Evolutionary conservation across 1,284 basidiomycete species (phyloP).

Genomic region (Sphaerobolus stellatus): DNA sequence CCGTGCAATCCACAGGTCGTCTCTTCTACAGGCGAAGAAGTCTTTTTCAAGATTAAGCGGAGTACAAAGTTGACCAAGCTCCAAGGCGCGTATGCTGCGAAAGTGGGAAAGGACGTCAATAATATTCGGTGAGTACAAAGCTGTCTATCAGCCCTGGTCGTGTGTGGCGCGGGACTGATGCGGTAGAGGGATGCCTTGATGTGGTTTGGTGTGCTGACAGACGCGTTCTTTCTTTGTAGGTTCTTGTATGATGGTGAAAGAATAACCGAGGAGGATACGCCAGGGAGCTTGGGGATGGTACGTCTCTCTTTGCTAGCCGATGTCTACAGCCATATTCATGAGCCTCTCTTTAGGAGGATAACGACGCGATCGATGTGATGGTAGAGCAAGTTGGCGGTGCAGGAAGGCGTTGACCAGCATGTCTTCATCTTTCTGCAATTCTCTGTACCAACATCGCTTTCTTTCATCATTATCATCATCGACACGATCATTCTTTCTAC

Average conservation of each 20-base stretch:
- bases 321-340: slow-evolving; percentile 1
- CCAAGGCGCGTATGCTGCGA: slow-evolving; percentile 88
- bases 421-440: too few relatives aligned
- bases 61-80: slow-evolving; percentile 93
- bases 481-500: too few relatives aligned
- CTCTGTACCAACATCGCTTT: too few relatives aligned
- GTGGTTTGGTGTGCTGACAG: neutral
- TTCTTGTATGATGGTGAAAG: slow-evolving; percentile 85
- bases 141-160: slow-evolving; percentile 4
- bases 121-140: slow-evolving; percentile 73
- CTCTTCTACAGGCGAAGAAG: slow-evolving; percentile 80
- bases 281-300: slow-evolving; percentile 79
- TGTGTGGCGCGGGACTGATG: neutral
- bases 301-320: slow-evolving; percentile 21
- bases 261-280: slow-evolving; percentile 84
- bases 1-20: slow-evolving; percentile 61
- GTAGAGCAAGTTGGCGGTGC: slow-evolving; percentile 58
- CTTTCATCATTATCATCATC: too few relatives aligned
- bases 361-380: slow-evolving; percentile 85
- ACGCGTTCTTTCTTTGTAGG: slow-evolving; percentile 38
- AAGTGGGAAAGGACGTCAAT: slow-evolving; percentile 86
- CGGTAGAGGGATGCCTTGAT: too few relatives aligned
- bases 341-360: slow-evolving; percentile 36
- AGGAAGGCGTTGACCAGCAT: too few relatives aligned
- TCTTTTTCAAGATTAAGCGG: slow-evolving; percentile 98